phyloP scores from a whole-genome alignment of 371 early-diverging fungal genomes.

The Mortierella sp. region DNA sequence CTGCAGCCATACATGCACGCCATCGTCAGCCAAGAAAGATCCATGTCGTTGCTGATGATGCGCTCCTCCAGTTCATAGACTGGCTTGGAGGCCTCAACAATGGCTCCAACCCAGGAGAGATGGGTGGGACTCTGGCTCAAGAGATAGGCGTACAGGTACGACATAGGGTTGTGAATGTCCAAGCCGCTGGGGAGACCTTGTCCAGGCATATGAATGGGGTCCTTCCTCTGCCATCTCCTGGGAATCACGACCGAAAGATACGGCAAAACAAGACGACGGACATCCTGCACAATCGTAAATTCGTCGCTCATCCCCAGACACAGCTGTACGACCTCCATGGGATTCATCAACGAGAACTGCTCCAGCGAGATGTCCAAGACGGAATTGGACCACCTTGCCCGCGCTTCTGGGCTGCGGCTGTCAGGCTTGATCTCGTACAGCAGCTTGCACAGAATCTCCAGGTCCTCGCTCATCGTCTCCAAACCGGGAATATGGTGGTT shows the following conservation, averaged over 20 bases:
- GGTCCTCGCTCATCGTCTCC: slow-evolving; percentile 61
- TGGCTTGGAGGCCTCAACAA: slow-evolving; percentile 73
- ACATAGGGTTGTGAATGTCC: slow-evolving; percentile 49
- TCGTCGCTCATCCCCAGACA: slow-evolving; percentile 62
- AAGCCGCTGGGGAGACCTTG: slow-evolving; percentile 42
- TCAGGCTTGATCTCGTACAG: slow-evolving; percentile 62
- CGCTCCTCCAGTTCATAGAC: slow-evolving; percentile 66
- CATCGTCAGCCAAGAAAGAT: slow-evolving; percentile 68
- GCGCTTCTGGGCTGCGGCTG: slow-evolving; percentile 35
- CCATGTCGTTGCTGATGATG: slow-evolving; percentile 70
- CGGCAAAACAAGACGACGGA: slow-evolving; percentile 68
- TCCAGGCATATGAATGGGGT: slow-evolving; percentile 32
- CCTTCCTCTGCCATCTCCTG: slow-evolving; percentile 45
- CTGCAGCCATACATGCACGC: slow-evolving; percentile 68
- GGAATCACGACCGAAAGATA: slow-evolving; percentile 64
- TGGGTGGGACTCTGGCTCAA: slow-evolving; percentile 57
- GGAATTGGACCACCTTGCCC: slow-evolving; percentile 28
- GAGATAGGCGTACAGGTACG: slow-evolving; percentile 48
- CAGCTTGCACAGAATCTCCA: slow-evolving; percentile 73
- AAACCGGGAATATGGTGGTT: slow-evolving; percentile 66
- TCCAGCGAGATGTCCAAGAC: slow-evolving; percentile 57
- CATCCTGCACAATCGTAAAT: slow-evolving; percentile 62
- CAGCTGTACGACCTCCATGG: slow-evolving; percentile 66
- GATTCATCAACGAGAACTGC: slow-evolving; percentile 60
- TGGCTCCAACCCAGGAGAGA: slow-evolving; percentile 67